A percentile compares a stretch with the other conserved stretches of the same genome.
These are phyloP conservation scores for Chlamydomonas schloesseri DNA, from an alignment of 139 green algal species.

Conservation along the genomic window DNA sequence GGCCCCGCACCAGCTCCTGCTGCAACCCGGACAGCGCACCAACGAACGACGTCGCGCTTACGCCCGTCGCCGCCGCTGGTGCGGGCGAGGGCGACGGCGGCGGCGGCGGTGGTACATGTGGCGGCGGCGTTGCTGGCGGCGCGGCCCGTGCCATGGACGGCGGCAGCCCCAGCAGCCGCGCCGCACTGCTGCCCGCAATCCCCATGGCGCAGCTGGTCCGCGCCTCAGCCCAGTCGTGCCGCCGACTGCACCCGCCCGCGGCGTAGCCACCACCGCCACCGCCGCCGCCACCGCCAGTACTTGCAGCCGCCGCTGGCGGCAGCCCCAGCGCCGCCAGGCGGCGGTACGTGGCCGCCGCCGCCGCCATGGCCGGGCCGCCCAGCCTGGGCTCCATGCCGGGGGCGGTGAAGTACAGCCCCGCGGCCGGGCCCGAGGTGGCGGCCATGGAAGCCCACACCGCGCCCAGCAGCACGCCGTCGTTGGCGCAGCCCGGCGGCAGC, in stretches of 20 bases:
- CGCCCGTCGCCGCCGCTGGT: no score
- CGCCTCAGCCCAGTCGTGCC: not conserved
- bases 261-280: not conserved
- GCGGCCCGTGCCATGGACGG: not conserved
- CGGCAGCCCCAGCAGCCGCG: not conserved
- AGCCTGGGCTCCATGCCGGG: not conserved
- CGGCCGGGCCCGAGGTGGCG: not conserved
- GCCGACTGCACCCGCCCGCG: not conserved
- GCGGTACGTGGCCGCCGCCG: not conserved
- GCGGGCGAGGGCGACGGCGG: no score
- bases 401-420: not conserved
- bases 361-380: not conserved
- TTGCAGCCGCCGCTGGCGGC: no score
- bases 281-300: no score
- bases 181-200: constrained; percentile 5
- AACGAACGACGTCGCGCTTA: no score
- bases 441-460: constrained; percentile 27
- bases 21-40: no score
- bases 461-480: constrained; percentile 16
- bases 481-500: constrained; percentile 8
- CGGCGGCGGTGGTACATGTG: not conserved
- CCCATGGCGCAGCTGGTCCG: constrained; percentile 1
- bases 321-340: not conserved
- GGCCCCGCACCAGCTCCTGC: no score
- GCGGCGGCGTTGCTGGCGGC: not conserved